Evolutionary conservation across 108 stramenopile genomes (phyloP), one percentile per base, ranked within the genome.

Genomic region (Chaetoceros tenuissimus): DNA sequence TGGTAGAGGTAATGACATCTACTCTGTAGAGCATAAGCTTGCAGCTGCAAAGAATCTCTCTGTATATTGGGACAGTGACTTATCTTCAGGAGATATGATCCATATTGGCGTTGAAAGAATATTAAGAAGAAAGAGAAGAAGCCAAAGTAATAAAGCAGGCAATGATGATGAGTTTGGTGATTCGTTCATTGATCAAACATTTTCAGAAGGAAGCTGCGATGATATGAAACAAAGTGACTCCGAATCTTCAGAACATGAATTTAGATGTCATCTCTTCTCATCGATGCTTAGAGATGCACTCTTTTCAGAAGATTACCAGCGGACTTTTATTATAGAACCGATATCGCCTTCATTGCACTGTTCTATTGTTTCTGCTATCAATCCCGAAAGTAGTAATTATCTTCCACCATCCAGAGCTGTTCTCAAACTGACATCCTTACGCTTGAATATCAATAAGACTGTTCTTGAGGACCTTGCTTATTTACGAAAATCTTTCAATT

Each of bases 381-480:
- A 28, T 48, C n/a, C 17, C 7, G 27, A 24, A 20, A 10, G 31
- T 23, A 17, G 21, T 0, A 22, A 28, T 16, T 34, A 18, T 7
- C 59, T 50, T 3, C 47, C 66, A n/a, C 63, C 69, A 57, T 51
- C 68, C 22, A 55, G 60, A 18, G 64, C 66, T 2, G 28, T 57
- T 21, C 34, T 64, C 18, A 28, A 31, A 19, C 60, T 82, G 22
- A 81, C 85, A 8, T 77, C 79, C 0, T 80, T 74, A 53, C 70
- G 52, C 27, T 46, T 86, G 26, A 63, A 60, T 10, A 50, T 86
- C 31, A 67, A 79, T 2, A 58, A 77, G 46, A 67, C 40, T 26
- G 71, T 72, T 25, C 46, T 86, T 48, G 85, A 86, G 63, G 81
- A 86, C 60, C 63, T 69, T 44, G 85, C 75, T 1, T 86, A 86